A percentile compares a stretch with the other conserved stretches of the same genome.
Evolutionary conservation across 129 eudicot genomes (phyloP).

Genomic region (Mikania micrantha): DNA sequence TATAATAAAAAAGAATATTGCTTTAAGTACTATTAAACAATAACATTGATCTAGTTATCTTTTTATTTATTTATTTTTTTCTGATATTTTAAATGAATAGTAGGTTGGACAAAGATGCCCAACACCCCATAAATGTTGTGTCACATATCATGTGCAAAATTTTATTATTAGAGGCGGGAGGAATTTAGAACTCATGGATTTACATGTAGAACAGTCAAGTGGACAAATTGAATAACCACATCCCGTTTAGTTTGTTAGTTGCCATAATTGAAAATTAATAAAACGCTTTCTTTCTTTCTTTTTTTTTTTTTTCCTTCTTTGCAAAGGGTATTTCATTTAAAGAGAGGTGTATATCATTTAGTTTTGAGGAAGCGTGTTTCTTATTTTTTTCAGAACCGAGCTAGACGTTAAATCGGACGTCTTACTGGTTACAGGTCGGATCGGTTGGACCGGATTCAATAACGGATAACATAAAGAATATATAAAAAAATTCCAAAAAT

Average conservation of each 20-base stretch:
- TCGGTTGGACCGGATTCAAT: no score
- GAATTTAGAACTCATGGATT: background rate
- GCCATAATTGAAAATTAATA: background rate
- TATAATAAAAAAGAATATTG: no score
- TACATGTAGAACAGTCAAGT: slow-evolving; percentile 2
- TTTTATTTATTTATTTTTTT: background rate
- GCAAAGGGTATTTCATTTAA: no score
- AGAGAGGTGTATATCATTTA: no score
- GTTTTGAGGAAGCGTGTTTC: no score
- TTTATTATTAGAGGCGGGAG: background rate
- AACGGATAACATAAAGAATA: no score
- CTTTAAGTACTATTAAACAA: no score
- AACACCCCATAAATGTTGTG: background rate
- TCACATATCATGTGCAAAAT: background rate
- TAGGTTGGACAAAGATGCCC: background rate
- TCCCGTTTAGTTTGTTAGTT: background rate
- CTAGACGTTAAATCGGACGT: no score
- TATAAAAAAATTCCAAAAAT: no score
- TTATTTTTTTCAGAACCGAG: no score
- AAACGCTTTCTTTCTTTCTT: background rate
- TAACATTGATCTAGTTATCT: background rate
- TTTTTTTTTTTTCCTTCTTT: background rate
- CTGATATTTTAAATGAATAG: background rate
- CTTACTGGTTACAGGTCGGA: no score
- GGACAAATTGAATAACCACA: background rate